Conservation (phyloP, 805 yeast genomes). For the Hanseniaspora occidentalis region DNA sequence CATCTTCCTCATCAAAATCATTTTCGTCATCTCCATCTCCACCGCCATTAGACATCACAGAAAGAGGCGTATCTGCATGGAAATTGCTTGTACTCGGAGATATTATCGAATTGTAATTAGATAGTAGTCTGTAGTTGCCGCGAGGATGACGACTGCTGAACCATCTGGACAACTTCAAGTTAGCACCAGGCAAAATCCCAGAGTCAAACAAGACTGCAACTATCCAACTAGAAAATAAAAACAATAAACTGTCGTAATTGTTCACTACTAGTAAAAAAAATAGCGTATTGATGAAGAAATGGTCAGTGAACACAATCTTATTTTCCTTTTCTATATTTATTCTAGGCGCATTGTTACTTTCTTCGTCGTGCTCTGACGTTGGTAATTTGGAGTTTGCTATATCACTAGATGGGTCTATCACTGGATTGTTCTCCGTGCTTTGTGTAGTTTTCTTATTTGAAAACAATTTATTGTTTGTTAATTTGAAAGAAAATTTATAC, state of each 20-base stretch:
- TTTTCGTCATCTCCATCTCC: constrained; percentile 23
- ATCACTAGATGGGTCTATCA: no score
- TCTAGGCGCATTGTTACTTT: not conserved
- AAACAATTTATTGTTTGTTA: constrained; percentile 19
- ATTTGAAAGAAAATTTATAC: constrained; percentile 29
- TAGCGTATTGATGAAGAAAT: constrained; percentile 21
- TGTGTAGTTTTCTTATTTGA: no score
- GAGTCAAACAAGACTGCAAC: constrained; percentile 32
- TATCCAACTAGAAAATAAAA: constrained; percentile 30
- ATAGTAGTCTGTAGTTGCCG: constrained; percentile 10
- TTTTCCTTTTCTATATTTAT: not conserved
- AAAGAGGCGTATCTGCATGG: constrained; percentile 4
- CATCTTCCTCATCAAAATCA: constrained; percentile 18
- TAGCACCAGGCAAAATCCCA: constrained; percentile 32
- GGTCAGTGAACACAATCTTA: constrained; percentile 19
- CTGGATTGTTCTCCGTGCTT: no score
- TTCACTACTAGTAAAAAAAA: constrained; percentile 30
- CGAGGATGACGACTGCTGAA: constrained; percentile 12
- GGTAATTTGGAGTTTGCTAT: constrained; percentile 10
- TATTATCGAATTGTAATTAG: constrained; percentile 8
- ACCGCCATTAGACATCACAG: constrained; percentile 7
- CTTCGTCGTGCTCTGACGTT: no score
- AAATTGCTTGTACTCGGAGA: constrained; percentile 8
- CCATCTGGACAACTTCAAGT: constrained; percentile 20
- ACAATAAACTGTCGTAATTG: constrained; percentile 28